Base-by-base conservation (phyloP, 2,329 filamentous ascomycete genomes). In the Microsporum canis region DNA sequence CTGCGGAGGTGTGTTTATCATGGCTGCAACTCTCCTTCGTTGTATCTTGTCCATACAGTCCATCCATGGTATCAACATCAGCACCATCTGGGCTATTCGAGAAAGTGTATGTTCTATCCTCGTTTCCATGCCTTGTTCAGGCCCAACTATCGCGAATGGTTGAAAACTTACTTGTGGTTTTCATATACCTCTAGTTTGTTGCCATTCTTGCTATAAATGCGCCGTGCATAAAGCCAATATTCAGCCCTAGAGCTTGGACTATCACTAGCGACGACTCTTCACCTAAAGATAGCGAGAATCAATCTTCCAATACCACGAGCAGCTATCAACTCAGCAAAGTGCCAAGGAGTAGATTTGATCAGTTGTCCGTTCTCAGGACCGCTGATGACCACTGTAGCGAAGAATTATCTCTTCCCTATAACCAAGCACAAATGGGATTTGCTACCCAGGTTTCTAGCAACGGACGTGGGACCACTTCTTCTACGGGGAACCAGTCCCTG, bases 1-100 rank as follows among this genome's bases (percentile, higher is more conserved):
- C 8, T 78, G 73, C 58, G 74, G 75, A 2, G 75, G 76, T 2
- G 43, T 78, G n/a, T 78, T 78, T 62, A 72, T 78, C 60, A 76
- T 78, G 62, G 64, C 73, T 5, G 75, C 75, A 27, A 72, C 76
- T 0, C 63, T 78, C 0, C 67, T 78, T 39, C 75, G 76, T n/a
- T 77, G 74, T 60, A 63, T 76, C 39, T 63, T 75, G 3, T 75
- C 72, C 10, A 67, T 78, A 0, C 63, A 68, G 31, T 67, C 71
- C 31, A 72, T 75, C 41, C 55, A 73, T 17, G 70, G 69, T 14
- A 73, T 77, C 66, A 75, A 76, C 61, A 65, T 64, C 51, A 72
- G 71, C 29, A 76, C 73, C 0, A 75, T 77, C 23, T 78, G 76
- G 76, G 74, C 73, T 10, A 75, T 76, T 14, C 71, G 77, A 51